Evolutionary conservation across 2,329 filamentous ascomycete genomes (phyloP).

Genomic region (Colletotrichum sojae): DNA sequence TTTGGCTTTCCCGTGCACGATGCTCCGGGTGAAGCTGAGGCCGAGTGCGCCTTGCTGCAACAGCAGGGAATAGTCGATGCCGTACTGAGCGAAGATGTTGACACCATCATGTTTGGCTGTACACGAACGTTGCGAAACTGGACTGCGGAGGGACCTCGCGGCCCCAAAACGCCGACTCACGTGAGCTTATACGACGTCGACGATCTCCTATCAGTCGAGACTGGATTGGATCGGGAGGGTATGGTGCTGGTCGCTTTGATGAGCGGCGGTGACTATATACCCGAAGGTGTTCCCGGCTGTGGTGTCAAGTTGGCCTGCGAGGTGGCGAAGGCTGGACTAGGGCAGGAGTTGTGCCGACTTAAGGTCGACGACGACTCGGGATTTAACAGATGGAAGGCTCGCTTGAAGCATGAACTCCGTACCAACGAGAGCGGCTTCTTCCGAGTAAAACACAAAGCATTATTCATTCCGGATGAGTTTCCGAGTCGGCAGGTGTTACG

Average conservation of each 20-base stretch:
- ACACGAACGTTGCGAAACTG: constrained; percentile 84
- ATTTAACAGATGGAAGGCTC: constrained; percentile 78
- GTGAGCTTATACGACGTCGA: constrained; percentile 83
- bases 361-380: constrained; percentile 71
- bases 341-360: constrained; percentile 78
- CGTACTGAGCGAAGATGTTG: constrained; percentile 95
- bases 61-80: constrained; percentile 88
- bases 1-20: constrained; percentile 90
- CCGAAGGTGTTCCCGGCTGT: constrained; percentile 88
- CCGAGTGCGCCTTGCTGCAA: constrained; percentile 92
- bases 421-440: constrained; percentile 91
- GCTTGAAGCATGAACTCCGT: constrained; percentile 80
- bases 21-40: constrained; percentile 95
- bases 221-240: constrained; percentile 83
- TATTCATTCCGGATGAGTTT: constrained; percentile 85
- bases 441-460: constrained; percentile 78
- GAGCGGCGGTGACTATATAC: constrained; percentile 95
- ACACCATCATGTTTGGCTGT: constrained; percentile 97
- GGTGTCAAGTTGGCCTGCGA: constrained; percentile 91
- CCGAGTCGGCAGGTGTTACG: constrained; percentile 84
- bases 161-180: constrained; percentile 82
- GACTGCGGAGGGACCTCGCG: constrained; percentile 78
- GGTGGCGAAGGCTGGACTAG: constrained; percentile 90
- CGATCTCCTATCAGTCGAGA: constrained; percentile 55
- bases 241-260: constrained; percentile 96